phyloP scores from a whole-genome alignment of 306 rosid species.

The Dicorynia guianensis region DNA sequence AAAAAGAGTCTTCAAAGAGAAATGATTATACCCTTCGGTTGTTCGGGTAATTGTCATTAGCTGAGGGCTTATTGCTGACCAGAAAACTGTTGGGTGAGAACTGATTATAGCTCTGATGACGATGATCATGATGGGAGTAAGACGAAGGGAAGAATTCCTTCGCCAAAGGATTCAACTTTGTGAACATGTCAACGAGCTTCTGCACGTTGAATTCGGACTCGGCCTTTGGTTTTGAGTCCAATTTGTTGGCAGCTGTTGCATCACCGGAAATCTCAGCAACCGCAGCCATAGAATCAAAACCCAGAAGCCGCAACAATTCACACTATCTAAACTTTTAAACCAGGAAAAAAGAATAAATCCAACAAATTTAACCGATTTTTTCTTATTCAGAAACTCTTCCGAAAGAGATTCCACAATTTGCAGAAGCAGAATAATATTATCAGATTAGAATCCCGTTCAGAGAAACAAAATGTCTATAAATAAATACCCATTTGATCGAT shows the following conservation, averaged over 20 bases:
- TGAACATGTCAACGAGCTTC: conserved; percentile 93
- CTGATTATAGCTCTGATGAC: conserved; percentile 53
- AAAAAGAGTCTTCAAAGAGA: conserved; percentile 47
- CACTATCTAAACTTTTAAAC: conserved; percentile 7
- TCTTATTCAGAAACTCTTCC: not conserved
- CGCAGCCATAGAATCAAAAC: conserved; percentile 80
- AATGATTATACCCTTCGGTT: conserved; percentile 75
- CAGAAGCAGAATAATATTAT: conserved; percentile 42
- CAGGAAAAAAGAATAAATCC: not conserved
- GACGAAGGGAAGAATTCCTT: conserved; percentile 91
- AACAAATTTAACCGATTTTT: conserved; percentile 37
- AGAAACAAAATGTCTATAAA: conserved; percentile 19
- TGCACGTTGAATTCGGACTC: conserved; percentile 82
- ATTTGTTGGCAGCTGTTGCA: conserved; percentile 67
- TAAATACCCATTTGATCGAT: conserved; percentile 10
- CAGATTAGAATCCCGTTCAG: conserved; percentile 19
- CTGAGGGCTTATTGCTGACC: conserved; percentile 56
- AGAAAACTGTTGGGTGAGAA: conserved; percentile 56
- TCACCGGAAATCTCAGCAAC: conserved; percentile 84
- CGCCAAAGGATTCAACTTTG: conserved; percentile 90
- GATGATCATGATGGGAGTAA: conserved; percentile 56
- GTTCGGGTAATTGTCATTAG: conserved; percentile 58
- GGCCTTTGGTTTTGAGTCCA: conserved; percentile 65
- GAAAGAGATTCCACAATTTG: conserved; percentile 34
- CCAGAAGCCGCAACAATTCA: conserved; percentile 38